Conservation (phyloP, 768 basidiomycete genomes). For the Dictyophora rubrovolvata region DNA sequence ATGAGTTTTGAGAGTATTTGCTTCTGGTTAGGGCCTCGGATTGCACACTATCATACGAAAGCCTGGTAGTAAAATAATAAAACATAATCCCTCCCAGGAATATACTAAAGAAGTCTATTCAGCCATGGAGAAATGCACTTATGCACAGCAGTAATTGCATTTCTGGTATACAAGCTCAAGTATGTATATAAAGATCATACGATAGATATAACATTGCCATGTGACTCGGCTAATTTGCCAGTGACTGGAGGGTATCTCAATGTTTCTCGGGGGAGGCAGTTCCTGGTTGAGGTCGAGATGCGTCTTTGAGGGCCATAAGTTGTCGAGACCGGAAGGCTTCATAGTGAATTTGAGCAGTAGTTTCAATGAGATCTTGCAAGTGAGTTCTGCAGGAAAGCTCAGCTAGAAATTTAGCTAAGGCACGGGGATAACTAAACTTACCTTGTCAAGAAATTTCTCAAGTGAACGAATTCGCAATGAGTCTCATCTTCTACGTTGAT, state of each 20-base stretch:
- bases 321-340: slow-evolving; percentile 99
- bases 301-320: slow-evolving; percentile 88
- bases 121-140: neutral
- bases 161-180: neutral
- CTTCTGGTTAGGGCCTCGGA: too few species aligned
- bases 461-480: slow-evolving; percentile 96
- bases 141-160: neutral
- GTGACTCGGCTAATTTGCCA: neutral
- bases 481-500: slow-evolving; percentile 94
- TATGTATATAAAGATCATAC: neutral
- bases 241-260: neutral
- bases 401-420: neutral
- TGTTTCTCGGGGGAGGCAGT: neutral
- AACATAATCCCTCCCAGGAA: neutral
- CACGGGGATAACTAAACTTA: slow-evolving; percentile 23
- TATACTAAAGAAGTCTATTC: neutral
- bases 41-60: too few species aligned
- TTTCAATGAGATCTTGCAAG: slow-evolving; percentile 97
- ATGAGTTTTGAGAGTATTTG: neutral
- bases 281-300: slow-evolving; percentile 17
- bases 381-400: slow-evolving; percentile 57
- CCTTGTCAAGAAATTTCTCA: slow-evolving; percentile 94
- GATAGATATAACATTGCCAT: neutral
- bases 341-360: slow-evolving; percentile 97
- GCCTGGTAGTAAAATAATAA: neutral